Percentiles rank a stretch among this genome's conserved stretches.
Evolutionary conservation across 78 protist species (phyloP).

Genomic region (Bodo saltans): DNA sequence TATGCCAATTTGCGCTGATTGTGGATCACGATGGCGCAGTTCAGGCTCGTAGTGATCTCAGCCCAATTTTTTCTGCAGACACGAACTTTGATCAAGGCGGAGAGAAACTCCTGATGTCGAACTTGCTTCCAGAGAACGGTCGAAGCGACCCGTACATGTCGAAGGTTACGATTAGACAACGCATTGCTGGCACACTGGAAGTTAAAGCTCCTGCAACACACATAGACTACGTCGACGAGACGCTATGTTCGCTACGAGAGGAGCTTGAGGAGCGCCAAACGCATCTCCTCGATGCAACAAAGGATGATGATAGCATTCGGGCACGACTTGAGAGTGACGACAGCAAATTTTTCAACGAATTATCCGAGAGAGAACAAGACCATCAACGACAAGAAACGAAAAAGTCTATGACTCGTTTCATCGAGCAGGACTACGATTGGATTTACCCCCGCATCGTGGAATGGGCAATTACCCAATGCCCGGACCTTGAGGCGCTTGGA

Average conservation of each 20-base stretch:
- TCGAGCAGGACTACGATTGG: background rate
- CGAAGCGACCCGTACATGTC: background rate
- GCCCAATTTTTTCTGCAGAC: background rate
- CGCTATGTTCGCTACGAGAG: background rate
- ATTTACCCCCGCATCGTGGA: background rate
- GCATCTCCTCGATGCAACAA: background rate
- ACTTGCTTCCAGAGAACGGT: background rate
- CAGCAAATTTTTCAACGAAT: background rate
- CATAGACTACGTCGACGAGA: background rate
- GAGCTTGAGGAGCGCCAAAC: background rate
- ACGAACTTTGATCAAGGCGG: background rate
- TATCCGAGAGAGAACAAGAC: background rate
- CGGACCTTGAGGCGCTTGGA: background rate
- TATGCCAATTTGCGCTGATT: background rate
- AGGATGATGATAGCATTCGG: no score
- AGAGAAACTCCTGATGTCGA: background rate
- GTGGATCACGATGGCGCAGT: background rate
- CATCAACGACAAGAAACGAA: background rate
- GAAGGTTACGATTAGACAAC: background rate
- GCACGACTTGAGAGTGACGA: background rate
- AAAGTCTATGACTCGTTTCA: background rate
- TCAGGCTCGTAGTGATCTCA: background rate
- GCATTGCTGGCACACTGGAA: background rate
- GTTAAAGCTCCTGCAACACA: background rate
- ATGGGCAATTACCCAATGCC: background rate